Evolutionary conservation across 345 rosid species (phyloP).

Genomic region (Turritis glabra): DNA sequence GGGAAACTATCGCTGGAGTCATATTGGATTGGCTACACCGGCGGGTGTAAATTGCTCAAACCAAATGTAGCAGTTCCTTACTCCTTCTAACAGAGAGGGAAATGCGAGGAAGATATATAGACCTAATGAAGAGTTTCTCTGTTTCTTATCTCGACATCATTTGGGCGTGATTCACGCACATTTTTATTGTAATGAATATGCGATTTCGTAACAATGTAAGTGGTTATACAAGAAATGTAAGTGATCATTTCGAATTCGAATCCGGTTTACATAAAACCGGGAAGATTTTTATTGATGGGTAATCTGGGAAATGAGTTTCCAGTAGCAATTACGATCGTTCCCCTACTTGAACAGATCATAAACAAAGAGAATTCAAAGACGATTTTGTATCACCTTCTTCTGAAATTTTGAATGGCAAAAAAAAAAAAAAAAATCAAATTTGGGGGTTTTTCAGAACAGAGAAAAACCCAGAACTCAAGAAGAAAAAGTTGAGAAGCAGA

Average conservation of each 20-base stretch:
- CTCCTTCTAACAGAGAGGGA: background rate
- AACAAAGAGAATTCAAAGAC: slow-evolving; percentile 24
- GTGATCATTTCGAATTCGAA: background rate
- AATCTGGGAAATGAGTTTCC: slow-evolving; percentile 13
- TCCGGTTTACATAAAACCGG: slow-evolving; percentile 1
- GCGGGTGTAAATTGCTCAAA: slow-evolving; percentile 40
- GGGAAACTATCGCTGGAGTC: slow-evolving; percentile 54
- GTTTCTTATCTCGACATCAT: background rate
- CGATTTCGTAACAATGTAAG: background rate
- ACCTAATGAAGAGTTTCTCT: background rate
- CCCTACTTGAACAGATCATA: slow-evolving; percentile 38
- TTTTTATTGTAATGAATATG: background rate
- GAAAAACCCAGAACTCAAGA: background rate
- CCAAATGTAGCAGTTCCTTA: background rate
- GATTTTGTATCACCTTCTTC: slow-evolving; percentile 23
- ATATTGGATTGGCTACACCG: slow-evolving; percentile 71
- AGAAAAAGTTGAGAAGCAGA: slow-evolving; percentile 8
- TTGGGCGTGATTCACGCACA: background rate
- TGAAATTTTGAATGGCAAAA: background rate
- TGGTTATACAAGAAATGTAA: no score
- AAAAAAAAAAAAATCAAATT: background rate
- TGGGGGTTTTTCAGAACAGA: slow-evolving; percentile 22
- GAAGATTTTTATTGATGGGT: background rate
- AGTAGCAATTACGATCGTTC: slow-evolving; percentile 26
- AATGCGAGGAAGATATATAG: background rate